phyloP scores from a whole-genome alignment of 441 rosid genomes.

The Sinapis alba region DNA sequence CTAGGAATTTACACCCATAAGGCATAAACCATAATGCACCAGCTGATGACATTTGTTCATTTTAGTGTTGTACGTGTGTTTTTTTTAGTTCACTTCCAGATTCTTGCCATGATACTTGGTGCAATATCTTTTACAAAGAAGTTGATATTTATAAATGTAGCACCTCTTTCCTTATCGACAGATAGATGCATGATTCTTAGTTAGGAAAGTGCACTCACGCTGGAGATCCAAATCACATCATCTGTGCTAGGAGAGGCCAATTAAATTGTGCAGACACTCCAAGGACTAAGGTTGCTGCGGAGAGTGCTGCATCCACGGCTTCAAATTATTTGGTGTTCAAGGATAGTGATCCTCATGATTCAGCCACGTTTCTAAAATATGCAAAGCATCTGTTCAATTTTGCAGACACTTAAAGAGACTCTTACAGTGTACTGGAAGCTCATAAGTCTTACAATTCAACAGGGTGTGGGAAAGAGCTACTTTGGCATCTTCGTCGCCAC shows the following conservation, averaged over 20 bases:
- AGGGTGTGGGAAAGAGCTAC: slow-evolving; percentile 81
- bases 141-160: not conserved
- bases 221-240: slow-evolving; percentile 81
- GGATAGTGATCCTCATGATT: slow-evolving; percentile 57
- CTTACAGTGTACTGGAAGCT: slow-evolving; percentile 70
- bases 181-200: not conserved
- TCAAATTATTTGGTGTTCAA: slow-evolving; percentile 88
- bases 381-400: slow-evolving; percentile 73
- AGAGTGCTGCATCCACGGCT: slow-evolving; percentile 95
- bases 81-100: not conserved
- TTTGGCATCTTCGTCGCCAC: slow-evolving; percentile 61
- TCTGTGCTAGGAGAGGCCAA: slow-evolving; percentile 85
- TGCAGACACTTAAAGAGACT: slow-evolving; percentile 62
- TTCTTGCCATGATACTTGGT: not conserved
- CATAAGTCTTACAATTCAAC: slow-evolving; percentile 73
- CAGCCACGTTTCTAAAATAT: slow-evolving; percentile 69
- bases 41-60: too few relatives aligned
- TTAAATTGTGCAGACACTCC: slow-evolving; percentile 59
- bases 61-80: too few relatives aligned
- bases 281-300: slow-evolving; percentile 93
- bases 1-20: too few relatives aligned
- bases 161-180: not conserved
- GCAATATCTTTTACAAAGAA: not conserved
- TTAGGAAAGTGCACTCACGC: not conserved
- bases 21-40: too few relatives aligned